Conservation (phyloP, 1,284 basidiomycete species). For the Ganoderma boninense region DNA sequence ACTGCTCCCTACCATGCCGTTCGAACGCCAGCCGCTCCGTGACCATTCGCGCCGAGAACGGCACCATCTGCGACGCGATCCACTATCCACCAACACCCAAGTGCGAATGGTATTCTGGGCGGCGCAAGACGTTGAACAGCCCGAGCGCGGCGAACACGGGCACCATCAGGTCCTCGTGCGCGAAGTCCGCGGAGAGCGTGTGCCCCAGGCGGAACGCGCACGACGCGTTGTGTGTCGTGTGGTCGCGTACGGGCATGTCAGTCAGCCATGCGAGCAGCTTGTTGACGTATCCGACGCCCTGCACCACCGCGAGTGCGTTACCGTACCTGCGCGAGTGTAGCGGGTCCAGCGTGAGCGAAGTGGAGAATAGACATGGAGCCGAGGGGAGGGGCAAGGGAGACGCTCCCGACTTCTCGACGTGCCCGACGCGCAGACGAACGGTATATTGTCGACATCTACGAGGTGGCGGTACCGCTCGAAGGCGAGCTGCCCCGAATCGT, state of each 20-base stretch:
- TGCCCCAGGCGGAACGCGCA: constrained; percentile 82
- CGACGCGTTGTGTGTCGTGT: constrained; percentile 80
- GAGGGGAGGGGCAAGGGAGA: no score
- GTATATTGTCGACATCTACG: no score
- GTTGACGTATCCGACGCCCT: constrained; percentile 85
- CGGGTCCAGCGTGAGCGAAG: no score
- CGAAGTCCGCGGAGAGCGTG: constrained; percentile 77
- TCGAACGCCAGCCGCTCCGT: constrained; percentile 65
- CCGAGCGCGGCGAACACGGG: constrained; percentile 79
- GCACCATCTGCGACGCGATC: constrained; percentile 64
- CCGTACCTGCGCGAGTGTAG: constrained; percentile 58
- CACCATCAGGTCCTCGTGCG: constrained; percentile 85
- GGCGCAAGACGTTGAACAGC: constrained; percentile 55
- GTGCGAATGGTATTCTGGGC: background rate
- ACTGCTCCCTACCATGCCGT: constrained; percentile 28
- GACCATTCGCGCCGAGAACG: constrained; percentile 72
- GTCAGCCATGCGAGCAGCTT: no score
- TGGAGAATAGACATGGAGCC: no score
- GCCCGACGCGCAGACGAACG: no score
- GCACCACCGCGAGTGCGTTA: constrained; percentile 69
- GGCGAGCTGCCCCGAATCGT: constrained; percentile 54
- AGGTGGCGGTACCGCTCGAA: constrained; percentile 55
- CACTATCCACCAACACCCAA: constrained; percentile 44
- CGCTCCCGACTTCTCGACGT: no score
- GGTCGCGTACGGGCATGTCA: constrained; percentile 64